Evolutionary conservation across 2,329 filamentous ascomycete genomes (phyloP).

Genomic region (Calonectria pseudoreteaudii): DNA sequence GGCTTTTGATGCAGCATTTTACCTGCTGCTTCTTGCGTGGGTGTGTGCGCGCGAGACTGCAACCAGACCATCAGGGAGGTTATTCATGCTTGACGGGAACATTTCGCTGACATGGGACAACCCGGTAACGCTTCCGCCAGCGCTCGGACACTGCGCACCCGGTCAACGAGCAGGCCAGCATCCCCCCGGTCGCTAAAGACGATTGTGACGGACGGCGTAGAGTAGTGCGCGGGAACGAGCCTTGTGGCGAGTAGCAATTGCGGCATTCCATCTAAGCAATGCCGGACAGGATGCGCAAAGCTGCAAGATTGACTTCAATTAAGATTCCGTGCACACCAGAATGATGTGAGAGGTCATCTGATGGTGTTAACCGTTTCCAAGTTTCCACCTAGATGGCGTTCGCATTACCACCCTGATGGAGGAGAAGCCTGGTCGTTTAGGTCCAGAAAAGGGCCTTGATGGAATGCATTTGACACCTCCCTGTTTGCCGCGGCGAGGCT

Average conservation of each 20-base stretch:
- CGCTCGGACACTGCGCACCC: slow-evolving; percentile 32
- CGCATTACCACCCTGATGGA: background rate
- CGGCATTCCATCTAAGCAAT: slow-evolving; percentile 7
- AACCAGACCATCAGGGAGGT: slow-evolving; percentile 27
- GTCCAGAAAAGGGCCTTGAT: background rate
- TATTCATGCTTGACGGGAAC: slow-evolving; percentile 26
- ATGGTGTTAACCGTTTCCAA: background rate
- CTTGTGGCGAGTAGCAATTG: slow-evolving; percentile 6
- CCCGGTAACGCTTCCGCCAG: slow-evolving; percentile 21
- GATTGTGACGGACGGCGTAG: slow-evolving; percentile 3
- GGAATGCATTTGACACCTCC: background rate
- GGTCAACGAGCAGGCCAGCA: slow-evolving; percentile 9
- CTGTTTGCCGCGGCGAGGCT: slow-evolving; percentile 11
- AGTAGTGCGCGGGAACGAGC: slow-evolving; percentile 12
- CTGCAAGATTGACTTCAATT: slow-evolving; percentile 12
- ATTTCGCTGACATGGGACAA: slow-evolving; percentile 17
- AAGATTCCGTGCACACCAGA: background rate
- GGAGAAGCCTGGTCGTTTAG: background rate
- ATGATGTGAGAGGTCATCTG: background rate
- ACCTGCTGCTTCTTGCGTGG: background rate
- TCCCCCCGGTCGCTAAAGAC: slow-evolving; percentile 18
- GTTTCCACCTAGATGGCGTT: background rate
- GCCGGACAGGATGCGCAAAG: slow-evolving; percentile 9
- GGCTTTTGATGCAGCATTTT: slow-evolving; percentile 12
- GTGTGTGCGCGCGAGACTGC: slow-evolving; percentile 1